A percentile compares a stretch with the other conserved stretches of the same genome.
Conservation (phyloP, 768 basidiomycete genomes). For the Cystofilobasidium macerans region DNA sequence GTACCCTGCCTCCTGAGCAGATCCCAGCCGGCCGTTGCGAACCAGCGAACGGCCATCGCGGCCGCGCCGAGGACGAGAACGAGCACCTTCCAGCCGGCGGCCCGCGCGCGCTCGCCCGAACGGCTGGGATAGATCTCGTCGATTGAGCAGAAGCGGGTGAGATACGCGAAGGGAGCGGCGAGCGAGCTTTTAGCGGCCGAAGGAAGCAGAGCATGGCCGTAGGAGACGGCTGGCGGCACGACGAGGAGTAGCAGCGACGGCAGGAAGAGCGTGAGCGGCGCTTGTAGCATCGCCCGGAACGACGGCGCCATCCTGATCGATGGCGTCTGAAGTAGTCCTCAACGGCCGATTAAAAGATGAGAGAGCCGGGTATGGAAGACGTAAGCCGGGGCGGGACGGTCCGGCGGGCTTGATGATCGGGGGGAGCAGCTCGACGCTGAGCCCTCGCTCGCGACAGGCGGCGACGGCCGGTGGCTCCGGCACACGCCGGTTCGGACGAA, state of each 20-base stretch:
- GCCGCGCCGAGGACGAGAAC: constrained; percentile 9
- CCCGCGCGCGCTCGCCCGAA: background rate
- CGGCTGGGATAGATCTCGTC: constrained; percentile 11
- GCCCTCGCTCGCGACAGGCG: no score
- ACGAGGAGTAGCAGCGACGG: constrained; percentile 17
- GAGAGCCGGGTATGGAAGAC: no score
- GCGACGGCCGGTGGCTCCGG: no score
- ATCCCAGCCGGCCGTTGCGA: constrained; percentile 1
- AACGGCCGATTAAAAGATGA: no score
- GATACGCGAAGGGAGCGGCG: background rate
- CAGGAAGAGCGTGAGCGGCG: constrained; percentile 2
- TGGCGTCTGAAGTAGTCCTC: no score
- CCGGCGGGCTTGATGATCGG: no score
- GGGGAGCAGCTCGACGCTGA: no score
- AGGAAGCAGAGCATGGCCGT: constrained; percentile 1
- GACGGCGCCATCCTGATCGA: background rate
- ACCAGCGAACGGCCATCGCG: constrained; percentile 6
- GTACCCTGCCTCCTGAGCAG: background rate
- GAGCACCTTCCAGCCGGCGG: constrained; percentile 13
- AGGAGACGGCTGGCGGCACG: background rate
- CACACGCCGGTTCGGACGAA: no score
- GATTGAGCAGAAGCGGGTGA: constrained; percentile 12
- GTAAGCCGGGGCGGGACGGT: no score
- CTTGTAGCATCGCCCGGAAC: background rate
- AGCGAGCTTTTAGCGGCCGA: background rate